These are phyloP conservation scores for Microdochium nivale DNA, from an alignment of 2,329 filamentous ascomycete species.

Conservation along the genomic window DNA sequence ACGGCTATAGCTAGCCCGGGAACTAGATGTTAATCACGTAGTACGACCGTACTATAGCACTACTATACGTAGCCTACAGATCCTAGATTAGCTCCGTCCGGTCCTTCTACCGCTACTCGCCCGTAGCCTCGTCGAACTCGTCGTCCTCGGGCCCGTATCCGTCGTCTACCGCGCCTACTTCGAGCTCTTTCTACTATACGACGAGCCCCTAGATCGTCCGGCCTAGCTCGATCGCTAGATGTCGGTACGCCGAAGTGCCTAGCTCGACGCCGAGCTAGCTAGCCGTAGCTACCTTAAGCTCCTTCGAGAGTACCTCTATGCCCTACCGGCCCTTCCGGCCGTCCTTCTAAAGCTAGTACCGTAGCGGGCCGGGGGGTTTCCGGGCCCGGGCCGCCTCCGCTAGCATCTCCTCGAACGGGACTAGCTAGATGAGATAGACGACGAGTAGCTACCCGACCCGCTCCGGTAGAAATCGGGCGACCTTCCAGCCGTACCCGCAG, in stretches of 20 bases:
- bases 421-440: neutral
- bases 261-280: neutral
- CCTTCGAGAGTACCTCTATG: neutral
- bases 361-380: neutral
- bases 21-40: neutral
- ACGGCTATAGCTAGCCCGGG: neutral
- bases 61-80: neutral
- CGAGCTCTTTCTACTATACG: neutral
- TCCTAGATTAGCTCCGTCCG: neutral
- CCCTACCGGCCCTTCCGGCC: neutral
- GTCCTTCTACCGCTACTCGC: neutral
- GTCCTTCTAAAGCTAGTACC: neutral
- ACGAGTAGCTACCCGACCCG: neutral
- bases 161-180: neutral
- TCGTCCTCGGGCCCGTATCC: too few species aligned
- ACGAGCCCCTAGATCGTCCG: neutral
- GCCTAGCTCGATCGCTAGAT: neutral
- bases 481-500: neutral
- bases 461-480: neutral
- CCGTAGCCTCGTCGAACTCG: neutral
- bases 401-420: constrained; percentile 1
- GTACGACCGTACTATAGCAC: neutral
- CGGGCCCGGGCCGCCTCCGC: neutral
- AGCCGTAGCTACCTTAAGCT: neutral
- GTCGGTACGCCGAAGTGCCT: neutral